Conservation (phyloP, 2,329 filamentous ascomycete genomes). For the Metarhizium robertsii region DNA sequence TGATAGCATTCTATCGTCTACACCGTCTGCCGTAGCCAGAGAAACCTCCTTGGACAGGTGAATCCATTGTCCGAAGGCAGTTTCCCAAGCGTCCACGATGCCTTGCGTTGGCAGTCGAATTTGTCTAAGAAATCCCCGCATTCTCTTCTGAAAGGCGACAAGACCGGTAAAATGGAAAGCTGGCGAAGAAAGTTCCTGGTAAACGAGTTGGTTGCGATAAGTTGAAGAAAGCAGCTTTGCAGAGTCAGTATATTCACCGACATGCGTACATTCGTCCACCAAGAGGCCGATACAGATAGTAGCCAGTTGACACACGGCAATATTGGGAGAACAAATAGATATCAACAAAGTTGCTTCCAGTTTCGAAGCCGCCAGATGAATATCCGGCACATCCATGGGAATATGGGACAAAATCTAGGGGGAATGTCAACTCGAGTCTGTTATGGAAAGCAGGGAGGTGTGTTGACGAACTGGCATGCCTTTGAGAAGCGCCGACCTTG, state of each 20-base stretch:
- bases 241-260: conserved; percentile 41
- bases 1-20: conserved; percentile 46
- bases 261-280: conserved; percentile 48
- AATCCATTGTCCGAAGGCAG: conserved; percentile 56
- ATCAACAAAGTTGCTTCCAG: conserved; percentile 55
- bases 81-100: conserved; percentile 60
- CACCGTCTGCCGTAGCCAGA: conserved; percentile 36
- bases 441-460: not conserved
- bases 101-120: conserved; percentile 55
- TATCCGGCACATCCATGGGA: conserved; percentile 44
- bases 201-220: conserved; percentile 51
- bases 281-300: conserved; percentile 53
- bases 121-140: conserved; percentile 48
- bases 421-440: conserved; percentile 5
- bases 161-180: conserved; percentile 58
- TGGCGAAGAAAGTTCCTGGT: conserved; percentile 52
- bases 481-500: conserved; percentile 42
- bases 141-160: conserved; percentile 60
- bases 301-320: conserved; percentile 56
- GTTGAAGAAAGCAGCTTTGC: conserved; percentile 42
- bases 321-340: conserved; percentile 54
- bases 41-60: conserved; percentile 55
- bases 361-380: conserved; percentile 41
- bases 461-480: conserved; percentile 34
- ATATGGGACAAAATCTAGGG: conserved; percentile 44